Percentiles rank a stretch among this genome's conserved stretches.
phyloP scores from a whole-genome alignment of 2,329 filamentous ascomycete genomes.

The Alternaria sp. region DNA sequence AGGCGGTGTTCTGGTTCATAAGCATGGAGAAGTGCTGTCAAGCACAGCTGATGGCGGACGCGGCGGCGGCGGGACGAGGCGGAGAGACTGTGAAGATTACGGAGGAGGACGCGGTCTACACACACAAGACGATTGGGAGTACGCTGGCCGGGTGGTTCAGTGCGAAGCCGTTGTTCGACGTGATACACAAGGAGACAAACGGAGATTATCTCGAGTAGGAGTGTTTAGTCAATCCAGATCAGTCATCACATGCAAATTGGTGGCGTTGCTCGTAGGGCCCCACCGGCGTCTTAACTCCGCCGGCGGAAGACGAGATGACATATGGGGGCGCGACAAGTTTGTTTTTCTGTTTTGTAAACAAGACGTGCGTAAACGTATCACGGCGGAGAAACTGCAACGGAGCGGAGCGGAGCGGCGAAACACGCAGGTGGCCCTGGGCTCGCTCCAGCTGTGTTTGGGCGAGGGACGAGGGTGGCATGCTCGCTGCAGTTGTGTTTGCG shows the following conservation, averaged over 20 bases:
- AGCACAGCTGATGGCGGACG: slow-evolving; percentile 63
- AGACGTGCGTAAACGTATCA: slow-evolving; percentile 20
- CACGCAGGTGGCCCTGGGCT: neutral
- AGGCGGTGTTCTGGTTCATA: slow-evolving; percentile 64
- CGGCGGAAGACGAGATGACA: slow-evolving; percentile 1
- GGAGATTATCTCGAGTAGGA: slow-evolving; percentile 63
- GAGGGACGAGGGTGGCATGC: slow-evolving; percentile 21
- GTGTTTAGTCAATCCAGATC: neutral
- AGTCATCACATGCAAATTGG: slow-evolving; percentile 2
- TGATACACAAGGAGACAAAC: slow-evolving; percentile 69
- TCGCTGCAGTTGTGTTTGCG: slow-evolving; percentile 3
- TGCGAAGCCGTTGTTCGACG: slow-evolving; percentile 75
- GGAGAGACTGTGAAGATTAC: slow-evolving; percentile 72
- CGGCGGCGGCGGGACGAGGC: slow-evolving; percentile 68
- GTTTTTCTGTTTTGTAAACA: slow-evolving; percentile 11
- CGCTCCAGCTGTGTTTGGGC: slow-evolving; percentile 2
- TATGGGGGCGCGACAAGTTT: slow-evolving; percentile 1
- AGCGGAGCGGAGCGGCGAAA: neutral
- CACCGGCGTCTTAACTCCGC: neutral
- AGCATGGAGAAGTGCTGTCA: slow-evolving; percentile 64
- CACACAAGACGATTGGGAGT: slow-evolving; percentile 71
- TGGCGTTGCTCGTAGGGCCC: neutral
- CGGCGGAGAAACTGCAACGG: slow-evolving; percentile 6
- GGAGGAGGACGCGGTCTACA: slow-evolving; percentile 73
- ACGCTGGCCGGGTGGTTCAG: slow-evolving; percentile 71